These are phyloP conservation scores for Trypanosoma avium DNA, from an alignment of 208 protist genomes.

Conservation along the genomic window DNA sequence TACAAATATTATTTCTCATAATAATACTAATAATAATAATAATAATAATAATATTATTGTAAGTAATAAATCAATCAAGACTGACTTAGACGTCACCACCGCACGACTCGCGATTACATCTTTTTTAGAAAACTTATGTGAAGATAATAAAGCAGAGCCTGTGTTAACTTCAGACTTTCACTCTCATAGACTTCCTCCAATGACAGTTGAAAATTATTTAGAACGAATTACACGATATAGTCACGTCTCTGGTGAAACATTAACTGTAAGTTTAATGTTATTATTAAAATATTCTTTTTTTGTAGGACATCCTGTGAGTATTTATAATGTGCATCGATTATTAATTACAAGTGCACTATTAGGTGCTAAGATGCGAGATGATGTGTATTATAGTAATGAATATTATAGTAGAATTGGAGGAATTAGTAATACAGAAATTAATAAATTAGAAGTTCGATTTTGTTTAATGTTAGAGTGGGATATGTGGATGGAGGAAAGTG, in stretches of 20 bases:
- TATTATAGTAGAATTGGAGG: constrained; percentile 94
- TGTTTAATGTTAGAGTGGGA: constrained; percentile 78
- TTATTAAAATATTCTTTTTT: constrained; percentile 82
- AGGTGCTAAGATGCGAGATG: constrained; percentile 93
- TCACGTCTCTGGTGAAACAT: constrained; percentile 75
- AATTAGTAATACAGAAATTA: constrained; percentile 83
- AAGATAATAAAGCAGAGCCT: constrained; percentile 48
- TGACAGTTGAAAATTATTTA: constrained; percentile 81
- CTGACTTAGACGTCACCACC: neutral
- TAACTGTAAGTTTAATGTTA: constrained; percentile 88
- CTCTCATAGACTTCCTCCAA: constrained; percentile 66
- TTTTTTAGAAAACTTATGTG: constrained; percentile 63
- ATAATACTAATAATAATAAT: neutral
- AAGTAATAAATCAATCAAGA: neutral
- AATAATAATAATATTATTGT: too few species aligned
- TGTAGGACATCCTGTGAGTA: constrained; percentile 75
- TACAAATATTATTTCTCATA: too few species aligned
- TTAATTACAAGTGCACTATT: constrained; percentile 89
- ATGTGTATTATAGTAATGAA: constrained; percentile 91
- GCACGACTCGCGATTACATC: constrained; percentile 43
- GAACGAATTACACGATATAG: constrained; percentile 87
- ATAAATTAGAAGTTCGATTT: constrained; percentile 90
- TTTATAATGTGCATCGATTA: constrained; percentile 92
- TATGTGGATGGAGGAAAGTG: constrained; percentile 54
- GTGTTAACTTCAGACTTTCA: constrained; percentile 78